Percentiles rank a stretch among this genome's conserved stretches.
Evolutionary conservation across 139 green algal genomes (phyloP).

Genomic region (Chlamydomonas schloesseri): DNA sequence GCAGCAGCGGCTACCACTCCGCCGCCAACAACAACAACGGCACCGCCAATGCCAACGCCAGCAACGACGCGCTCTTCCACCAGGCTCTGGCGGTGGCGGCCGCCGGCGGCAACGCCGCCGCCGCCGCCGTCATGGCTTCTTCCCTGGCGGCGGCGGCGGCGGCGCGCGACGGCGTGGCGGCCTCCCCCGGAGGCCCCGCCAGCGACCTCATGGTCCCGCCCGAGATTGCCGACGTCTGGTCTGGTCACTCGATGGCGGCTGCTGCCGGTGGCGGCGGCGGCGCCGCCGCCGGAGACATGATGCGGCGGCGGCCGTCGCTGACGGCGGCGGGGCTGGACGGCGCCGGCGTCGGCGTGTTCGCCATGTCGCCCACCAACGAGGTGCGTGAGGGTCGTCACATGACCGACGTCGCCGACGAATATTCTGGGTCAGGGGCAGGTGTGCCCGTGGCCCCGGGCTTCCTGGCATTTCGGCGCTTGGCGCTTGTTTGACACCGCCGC

Average conservation of each 20-base stretch:
- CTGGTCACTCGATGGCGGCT: neutral
- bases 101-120: neutral
- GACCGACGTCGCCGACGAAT: too few relatives aligned
- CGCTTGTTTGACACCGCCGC: too few relatives aligned
- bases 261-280: too few relatives aligned
- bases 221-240: constrained; percentile 39
- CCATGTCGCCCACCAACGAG: constrained; percentile 24
- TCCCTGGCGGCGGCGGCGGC: constrained; percentile 8
- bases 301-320: neutral
- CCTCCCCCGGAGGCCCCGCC: constrained; percentile 6
- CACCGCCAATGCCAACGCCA: too few relatives aligned
- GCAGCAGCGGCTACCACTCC: neutral
- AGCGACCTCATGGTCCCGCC: constrained; percentile 13
- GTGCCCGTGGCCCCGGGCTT: too few relatives aligned
- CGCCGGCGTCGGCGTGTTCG: constrained; percentile 1
- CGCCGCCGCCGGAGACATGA: too few relatives aligned
- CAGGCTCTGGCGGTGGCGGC: neutral
- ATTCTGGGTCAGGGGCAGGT: too few relatives aligned
- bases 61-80: neutral
- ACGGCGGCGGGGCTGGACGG: neutral
- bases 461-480: too few relatives aligned
- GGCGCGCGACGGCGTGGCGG: neutral
- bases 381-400: neutral
- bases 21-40: too few relatives aligned
- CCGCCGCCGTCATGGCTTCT: too few relatives aligned